Base-by-base conservation (phyloP, 2,329 filamentous ascomycete genomes). In the Cladobotryum mycophilum region DNA sequence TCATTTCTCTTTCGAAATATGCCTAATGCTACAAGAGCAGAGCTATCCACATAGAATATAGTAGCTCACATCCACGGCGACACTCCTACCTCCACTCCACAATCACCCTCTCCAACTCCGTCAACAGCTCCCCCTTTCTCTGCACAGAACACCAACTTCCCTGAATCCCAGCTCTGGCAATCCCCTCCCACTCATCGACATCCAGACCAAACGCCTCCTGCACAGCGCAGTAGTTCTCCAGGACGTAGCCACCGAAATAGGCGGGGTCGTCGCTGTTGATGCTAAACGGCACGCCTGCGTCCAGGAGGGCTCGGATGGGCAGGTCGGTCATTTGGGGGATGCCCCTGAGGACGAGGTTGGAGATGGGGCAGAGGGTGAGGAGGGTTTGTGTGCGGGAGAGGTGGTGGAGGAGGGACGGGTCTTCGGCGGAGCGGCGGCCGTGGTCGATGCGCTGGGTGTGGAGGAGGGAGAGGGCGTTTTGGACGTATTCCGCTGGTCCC, bases 211-310 rank as follows among this genome's bases (percentile, higher is more conserved):
- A 89, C 1, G 83, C 81, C 40, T 88, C 82, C 65, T 91, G 86
- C 30, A 91, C 84, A 1, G 83, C 84, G 59, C 81, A 85, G 53
- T 63, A 90, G 58, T 89, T 89, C 59, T 87, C 84, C 47, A 86
- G 69, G 48, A 90, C 80, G 65, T 89, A 89, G 0, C 81, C 84
- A 3, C 85, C 85, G 69, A 91, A 90, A 62, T 88, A 88, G 11
- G 83, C 84, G 53, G 85, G 85, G 61, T 88, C 84, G 61, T 89
- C 85, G 57, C 81, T 85, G 66, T 89, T 89, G 64, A 89, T 80
- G 50, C 80, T 85, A 65, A 89, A 88, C 54, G 70, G 75, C 37
- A 89, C 80, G 1, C 82, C 81, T 5, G 70, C 70, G 38, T 86
- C 78, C 17, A 89, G 66, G 57, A 88, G 84, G 47, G 68, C 70